Evolutionary conservation across 2,329 filamentous ascomycete genomes (phyloP), one percentile per base, ranked within the genome.

Genomic region (Ophiostoma ips): DNA sequence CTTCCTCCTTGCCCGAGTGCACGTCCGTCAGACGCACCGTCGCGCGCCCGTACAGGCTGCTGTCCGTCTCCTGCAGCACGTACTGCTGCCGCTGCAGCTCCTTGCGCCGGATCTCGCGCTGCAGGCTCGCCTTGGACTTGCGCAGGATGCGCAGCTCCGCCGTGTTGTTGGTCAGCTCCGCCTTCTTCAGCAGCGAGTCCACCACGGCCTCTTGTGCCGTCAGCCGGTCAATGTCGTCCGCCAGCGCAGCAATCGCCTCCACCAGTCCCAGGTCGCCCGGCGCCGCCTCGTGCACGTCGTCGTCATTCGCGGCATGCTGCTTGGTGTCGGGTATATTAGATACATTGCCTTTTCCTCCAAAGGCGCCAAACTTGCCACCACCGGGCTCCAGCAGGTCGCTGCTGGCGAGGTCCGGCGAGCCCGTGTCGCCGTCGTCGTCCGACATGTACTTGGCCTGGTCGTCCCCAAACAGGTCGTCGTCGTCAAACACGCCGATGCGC

Each of bases 11-110:
- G 6, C 88, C 90, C 13, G 95, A 87, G 67, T 95, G 87, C 49
- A 95, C 89, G 0, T 86, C 87, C 61, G 92, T 92, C 62, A 98
- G 95, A 58, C 78, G 84, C 58, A 96, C 80, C 0, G 81, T 87
- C 2, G 92, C 90, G 16, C 90, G 84, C 2, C 92, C 92, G 60
- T 94, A 96, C 21, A 98, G 72, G 63, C 88, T 95, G 64, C 95
- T 98, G 63, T 98, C 94, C 61, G 88, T 95, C 66, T 98, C 92
- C 65, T 98, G 92, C 8, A 96, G 81, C 43, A 94, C 87, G 59
- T 98, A 98, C 63, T 98, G 94, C 64, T 95, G 92, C 48, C 89
- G 78, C 63, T 98, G 92, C 60, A 98, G 76, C 65, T 96, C 90
- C 63, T 96, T 98, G 33, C 89, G 81, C 51, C 87, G 79, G 50